A percentile compares a stretch with the other conserved stretches of the same genome.
Evolutionary conservation across 306 rosid genomes (phyloP).

Genomic region (Psophocarpus tetragonolobus): DNA sequence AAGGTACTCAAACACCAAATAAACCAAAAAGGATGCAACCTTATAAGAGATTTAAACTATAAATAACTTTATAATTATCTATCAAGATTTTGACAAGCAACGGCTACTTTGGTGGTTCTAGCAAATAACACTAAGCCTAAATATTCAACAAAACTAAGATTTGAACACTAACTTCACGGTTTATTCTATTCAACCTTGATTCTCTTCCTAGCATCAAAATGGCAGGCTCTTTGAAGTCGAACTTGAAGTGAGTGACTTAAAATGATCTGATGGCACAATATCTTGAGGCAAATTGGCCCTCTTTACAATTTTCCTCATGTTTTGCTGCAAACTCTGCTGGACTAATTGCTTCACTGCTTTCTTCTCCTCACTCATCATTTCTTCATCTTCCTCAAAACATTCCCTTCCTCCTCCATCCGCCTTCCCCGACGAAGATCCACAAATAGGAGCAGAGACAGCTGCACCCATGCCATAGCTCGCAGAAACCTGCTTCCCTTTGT

Average conservation of each 20-base stretch:
- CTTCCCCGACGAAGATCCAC: constrained; percentile 68
- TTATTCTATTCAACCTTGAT: constrained; percentile 38
- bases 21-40: constrained; percentile 18
- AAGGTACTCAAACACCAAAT: neutral
- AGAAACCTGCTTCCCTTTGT: constrained; percentile 77
- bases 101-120: constrained; percentile 37
- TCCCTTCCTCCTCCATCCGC: constrained; percentile 44
- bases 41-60: constrained; percentile 3
- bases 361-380: constrained; percentile 88
- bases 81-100: constrained; percentile 39
- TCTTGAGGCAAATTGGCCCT: constrained; percentile 95
- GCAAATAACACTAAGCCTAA: constrained; percentile 40
- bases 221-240: constrained; percentile 97
- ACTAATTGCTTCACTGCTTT: constrained; percentile 93
- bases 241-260: constrained; percentile 79
- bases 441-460: constrained; percentile 79
- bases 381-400: constrained; percentile 59
- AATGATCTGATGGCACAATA: constrained; percentile 80
- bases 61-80: constrained; percentile 32
- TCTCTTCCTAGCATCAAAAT: constrained; percentile 55
- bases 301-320: constrained; percentile 90
- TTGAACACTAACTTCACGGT: constrained; percentile 50
- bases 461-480: constrained; percentile 54
- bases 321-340: constrained; percentile 86
- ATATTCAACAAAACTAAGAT: constrained; percentile 35